Evolutionary conservation across 192 early-diverging fungal genomes (phyloP).

Genomic region (Umbelopsis sp.): DNA sequence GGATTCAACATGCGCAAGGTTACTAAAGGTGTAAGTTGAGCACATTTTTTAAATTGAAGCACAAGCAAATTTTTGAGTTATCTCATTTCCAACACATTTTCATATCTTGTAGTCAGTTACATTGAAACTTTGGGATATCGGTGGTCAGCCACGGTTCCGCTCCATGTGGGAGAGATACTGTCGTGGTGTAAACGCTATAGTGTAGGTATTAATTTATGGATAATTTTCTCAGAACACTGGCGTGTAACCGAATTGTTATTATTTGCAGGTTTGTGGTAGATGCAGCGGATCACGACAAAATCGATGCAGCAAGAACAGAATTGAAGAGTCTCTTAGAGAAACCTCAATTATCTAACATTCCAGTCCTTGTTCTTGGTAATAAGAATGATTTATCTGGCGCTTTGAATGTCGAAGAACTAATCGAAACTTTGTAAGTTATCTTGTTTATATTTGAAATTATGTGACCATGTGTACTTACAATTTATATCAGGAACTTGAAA

Average conservation of each 20-base stretch:
- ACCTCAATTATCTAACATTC: slow-evolving; percentile 90
- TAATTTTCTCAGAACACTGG: slow-evolving; percentile 5
- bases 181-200: slow-evolving; percentile 96
- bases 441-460: background rate
- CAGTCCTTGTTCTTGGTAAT: slow-evolving; percentile 97
- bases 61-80: background rate
- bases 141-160: slow-evolving; percentile 95
- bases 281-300: slow-evolving; percentile 90
- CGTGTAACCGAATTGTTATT: slow-evolving; percentile 23
- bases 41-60: too few species aligned
- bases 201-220: slow-evolving; percentile 59
- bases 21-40: slow-evolving; percentile 69
- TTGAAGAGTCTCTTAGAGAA: slow-evolving; percentile 91
- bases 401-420: slow-evolving; percentile 83
- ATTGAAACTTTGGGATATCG: slow-evolving; percentile 99
- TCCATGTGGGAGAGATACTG: slow-evolving; percentile 95
- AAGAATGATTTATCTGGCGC: slow-evolving; percentile 96
- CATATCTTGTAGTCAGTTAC: slow-evolving; percentile 56
- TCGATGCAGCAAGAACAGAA: slow-evolving; percentile 91
- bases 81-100: background rate
- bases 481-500: slow-evolving; percentile 72
- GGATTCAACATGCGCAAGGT: slow-evolving; percentile 99
- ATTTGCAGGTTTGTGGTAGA: slow-evolving; percentile 89
- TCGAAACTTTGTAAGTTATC: slow-evolving; percentile 83
- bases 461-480: slow-evolving; percentile 5